Evolutionary conservation across 2,329 filamentous ascomycete genomes (phyloP).

Genomic region (Macrophomina tecta): DNA sequence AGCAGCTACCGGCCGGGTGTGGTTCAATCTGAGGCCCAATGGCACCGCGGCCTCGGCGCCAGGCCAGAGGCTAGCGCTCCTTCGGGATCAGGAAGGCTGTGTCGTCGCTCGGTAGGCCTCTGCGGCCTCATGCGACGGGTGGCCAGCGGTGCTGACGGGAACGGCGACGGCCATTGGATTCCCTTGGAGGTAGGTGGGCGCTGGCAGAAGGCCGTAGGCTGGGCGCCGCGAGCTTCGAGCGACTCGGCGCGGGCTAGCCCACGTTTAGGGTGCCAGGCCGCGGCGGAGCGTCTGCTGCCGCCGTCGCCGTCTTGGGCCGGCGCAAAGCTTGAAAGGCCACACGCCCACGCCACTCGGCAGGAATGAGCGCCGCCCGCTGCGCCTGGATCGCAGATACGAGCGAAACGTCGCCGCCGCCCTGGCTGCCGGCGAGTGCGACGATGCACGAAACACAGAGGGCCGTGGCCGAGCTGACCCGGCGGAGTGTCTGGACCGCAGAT

Average conservation of each 20-base stretch:
- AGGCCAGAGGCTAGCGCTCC: conserved; percentile 15
- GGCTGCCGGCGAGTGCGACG: background rate
- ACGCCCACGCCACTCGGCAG: conserved; percentile 4
- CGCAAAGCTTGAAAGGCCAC: background rate
- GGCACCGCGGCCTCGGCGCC: background rate
- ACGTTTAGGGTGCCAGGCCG: background rate
- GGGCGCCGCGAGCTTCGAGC: background rate
- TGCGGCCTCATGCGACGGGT: background rate
- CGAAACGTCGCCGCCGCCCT: conserved; percentile 4
- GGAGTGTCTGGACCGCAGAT: background rate
- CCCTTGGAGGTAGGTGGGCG: background rate
- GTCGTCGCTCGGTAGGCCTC: background rate
- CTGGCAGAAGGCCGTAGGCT: background rate
- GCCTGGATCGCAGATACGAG: conserved; percentile 16
- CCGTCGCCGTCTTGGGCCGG: background rate
- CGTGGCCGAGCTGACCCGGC: conserved; percentile 1
- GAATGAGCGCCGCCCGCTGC: conserved; percentile 7
- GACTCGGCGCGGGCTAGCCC: background rate
- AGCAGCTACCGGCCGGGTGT: background rate
- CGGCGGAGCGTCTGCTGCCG: background rate
- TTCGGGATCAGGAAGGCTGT: background rate
- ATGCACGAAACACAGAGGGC: background rate
- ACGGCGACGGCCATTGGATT: background rate
- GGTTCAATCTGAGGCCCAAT: conserved; percentile 15
- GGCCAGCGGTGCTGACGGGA: background rate